These are phyloP conservation scores for Russula foetens DNA, from an alignment of 768 basidiomycete genomes.

Conservation along the genomic window DNA sequence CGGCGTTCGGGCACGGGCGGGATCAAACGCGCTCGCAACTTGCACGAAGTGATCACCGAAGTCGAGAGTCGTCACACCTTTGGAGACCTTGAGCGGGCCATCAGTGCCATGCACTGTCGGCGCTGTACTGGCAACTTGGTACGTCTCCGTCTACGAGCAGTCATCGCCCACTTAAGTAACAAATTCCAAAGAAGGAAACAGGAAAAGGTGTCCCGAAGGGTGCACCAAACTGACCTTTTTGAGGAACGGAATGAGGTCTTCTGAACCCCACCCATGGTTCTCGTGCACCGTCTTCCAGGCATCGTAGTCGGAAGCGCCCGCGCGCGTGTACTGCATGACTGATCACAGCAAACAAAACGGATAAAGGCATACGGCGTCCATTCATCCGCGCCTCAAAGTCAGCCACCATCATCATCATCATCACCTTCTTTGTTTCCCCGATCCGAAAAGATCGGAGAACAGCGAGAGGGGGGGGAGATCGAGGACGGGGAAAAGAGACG, in stretches of 20 bases:
- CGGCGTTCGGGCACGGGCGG: slow-evolving; percentile 14
- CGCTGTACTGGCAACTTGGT: slow-evolving; percentile 25
- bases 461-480: no score
- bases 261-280: slow-evolving; percentile 58
- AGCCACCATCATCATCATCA: not conserved
- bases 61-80: slow-evolving; percentile 23
- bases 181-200: no score
- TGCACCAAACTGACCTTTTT: slow-evolving; percentile 39
- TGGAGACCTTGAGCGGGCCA: slow-evolving; percentile 37
- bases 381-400: no score
- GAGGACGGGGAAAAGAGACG: slow-evolving; percentile 17
- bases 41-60: slow-evolving; percentile 25
- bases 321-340: slow-evolving; percentile 43
- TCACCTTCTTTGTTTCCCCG: no score
- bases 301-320: no score
- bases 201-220: no score
- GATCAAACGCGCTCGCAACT: slow-evolving; percentile 23
- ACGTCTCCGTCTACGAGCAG: slow-evolving; percentile 35
- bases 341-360: no score
- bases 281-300: no score
- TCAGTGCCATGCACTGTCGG: slow-evolving; percentile 39
- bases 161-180: no score
- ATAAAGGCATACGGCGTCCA: no score
- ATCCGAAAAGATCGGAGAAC: not conserved
- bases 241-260: slow-evolving; percentile 47